Evolutionary conservation across 768 basidiomycete genomes (phyloP).

Genomic region (Hortiboletus campestris): DNA sequence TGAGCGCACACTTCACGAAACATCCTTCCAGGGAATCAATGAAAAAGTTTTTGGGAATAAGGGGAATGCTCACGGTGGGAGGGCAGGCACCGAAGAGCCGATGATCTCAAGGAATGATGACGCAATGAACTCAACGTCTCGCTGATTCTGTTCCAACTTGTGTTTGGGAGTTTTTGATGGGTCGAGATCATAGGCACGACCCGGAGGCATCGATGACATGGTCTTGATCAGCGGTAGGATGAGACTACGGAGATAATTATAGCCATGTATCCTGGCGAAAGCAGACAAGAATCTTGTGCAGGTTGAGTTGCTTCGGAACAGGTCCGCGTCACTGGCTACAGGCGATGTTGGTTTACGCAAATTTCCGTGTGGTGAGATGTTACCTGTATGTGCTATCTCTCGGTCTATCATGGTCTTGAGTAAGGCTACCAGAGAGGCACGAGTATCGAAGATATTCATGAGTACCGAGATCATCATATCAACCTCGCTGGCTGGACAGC

Average conservation of each 20-base stretch:
- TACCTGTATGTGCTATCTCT: conserved; percentile 79
- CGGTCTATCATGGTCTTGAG: conserved; percentile 84
- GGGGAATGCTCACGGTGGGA: conserved; percentile 64
- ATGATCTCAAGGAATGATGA: conserved; percentile 75
- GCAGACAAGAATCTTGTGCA: conserved; percentile 84
- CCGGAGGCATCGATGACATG: conserved; percentile 70
- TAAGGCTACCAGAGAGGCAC: conserved; percentile 65
- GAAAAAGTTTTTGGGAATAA: background rate
- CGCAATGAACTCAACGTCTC: conserved; percentile 71
- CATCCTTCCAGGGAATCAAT: conserved; percentile 49
- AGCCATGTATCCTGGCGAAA: conserved; percentile 88
- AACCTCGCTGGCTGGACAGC: conserved; percentile 74
- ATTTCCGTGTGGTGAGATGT: conserved; percentile 5
- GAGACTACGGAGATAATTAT: conserved; percentile 82
- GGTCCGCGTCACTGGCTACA: conserved; percentile 72
- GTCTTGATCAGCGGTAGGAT: conserved; percentile 74
- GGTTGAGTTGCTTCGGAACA: conserved; percentile 87
- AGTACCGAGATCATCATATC: conserved; percentile 85
- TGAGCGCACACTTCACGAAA: conserved; percentile 85
- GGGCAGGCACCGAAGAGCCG: conserved; percentile 59
- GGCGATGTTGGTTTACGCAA: conserved; percentile 1
- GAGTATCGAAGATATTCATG: conserved; percentile 82
- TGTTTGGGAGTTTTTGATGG: conserved; percentile 57
- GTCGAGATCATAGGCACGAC: conserved; percentile 77
- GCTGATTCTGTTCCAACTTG: conserved; percentile 64